Evolutionary conservation across 192 early-diverging fungal genomes (phyloP), one percentile per base, ranked within the genome.

Genomic region (Backusella sp.): DNA sequence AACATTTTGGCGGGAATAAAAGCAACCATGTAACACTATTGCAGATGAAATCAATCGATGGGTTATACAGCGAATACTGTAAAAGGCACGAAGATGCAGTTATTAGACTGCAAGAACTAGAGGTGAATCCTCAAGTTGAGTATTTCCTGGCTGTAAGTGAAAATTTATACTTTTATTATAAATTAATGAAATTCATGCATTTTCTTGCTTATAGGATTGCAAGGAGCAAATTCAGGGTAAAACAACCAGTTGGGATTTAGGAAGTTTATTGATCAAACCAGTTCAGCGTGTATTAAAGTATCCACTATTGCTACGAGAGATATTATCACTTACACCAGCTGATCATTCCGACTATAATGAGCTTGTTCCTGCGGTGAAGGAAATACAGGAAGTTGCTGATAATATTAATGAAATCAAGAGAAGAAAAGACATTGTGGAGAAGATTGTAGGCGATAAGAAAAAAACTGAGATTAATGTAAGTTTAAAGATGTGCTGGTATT

Each of bases 241-340:
- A 75, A 96, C 96, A 15, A 90, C 86, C 30, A 92, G 93, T 71
- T 98, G 96, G 96, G 96, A 98, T 83, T 83, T 98, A 69, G 86
- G 92, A 2, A 92, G 90, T 72, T 83, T 98, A 77, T 82, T 98
- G 6, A 95, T 98, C 83, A 98, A 98, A 75, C 96, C 96, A 1
- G 95, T 98, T 14, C 96, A 98, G 79, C 88, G 96, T 30, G 94
- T 98, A 14, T 84, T 98, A 26, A 96, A 96, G 80, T 96, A 96
- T 82, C 96, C 96, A 3, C 83, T 98, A 7, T 80, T 98, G 66
- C 82, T 98, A 36, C 34, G 65, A 28, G 75, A 76, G 26, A 9
- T 76, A 14, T 34, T 70, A 3, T 37, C 32, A 14, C 76, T 89
- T 34, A 93, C 90, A 35, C 83, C 83, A 34, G 74, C 85, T 11